Evolutionary conservation across 768 basidiomycete species (phyloP).

Genomic region (Mycena indigotica): DNA sequence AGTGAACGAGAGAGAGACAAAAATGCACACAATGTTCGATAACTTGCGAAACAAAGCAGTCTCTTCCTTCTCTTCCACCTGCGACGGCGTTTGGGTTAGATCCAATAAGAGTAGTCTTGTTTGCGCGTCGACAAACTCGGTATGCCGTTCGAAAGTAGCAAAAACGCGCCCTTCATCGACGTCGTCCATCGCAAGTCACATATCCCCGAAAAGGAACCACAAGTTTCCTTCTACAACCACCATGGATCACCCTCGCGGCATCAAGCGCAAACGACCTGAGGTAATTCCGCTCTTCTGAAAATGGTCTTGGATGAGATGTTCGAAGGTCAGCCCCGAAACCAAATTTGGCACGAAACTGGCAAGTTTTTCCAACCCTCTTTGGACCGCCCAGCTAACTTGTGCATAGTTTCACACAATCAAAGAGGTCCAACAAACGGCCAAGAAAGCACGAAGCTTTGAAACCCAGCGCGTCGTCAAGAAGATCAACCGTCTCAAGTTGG

Average conservation of each 20-base stretch:
- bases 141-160: constrained; percentile 61
- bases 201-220: too few species aligned
- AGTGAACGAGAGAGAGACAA: background rate
- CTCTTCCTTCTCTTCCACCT: constrained; percentile 49
- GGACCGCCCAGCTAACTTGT: background rate
- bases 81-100: constrained; percentile 43
- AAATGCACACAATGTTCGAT: constrained; percentile 49
- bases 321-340: constrained; percentile 41
- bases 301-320: background rate
- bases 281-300: background rate
- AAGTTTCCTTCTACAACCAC: too few species aligned
- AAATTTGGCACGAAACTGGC: constrained; percentile 60
- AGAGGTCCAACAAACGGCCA: constrained; percentile 73
- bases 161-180: constrained; percentile 47
- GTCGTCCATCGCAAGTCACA: too few species aligned
- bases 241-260: constrained; percentile 11
- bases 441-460: constrained; percentile 82
- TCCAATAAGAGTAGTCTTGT: constrained; percentile 51
- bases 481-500: constrained; percentile 50
- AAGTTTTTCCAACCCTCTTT: constrained; percentile 30
- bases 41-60: constrained; percentile 44
- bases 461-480: constrained; percentile 82
- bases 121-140: constrained; percentile 61
- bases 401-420: constrained; percentile 73
- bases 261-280: constrained; percentile 22